Evolutionary conservation across 768 basidiomycete species (phyloP).

Genomic region (Hericium rajendrae): DNA sequence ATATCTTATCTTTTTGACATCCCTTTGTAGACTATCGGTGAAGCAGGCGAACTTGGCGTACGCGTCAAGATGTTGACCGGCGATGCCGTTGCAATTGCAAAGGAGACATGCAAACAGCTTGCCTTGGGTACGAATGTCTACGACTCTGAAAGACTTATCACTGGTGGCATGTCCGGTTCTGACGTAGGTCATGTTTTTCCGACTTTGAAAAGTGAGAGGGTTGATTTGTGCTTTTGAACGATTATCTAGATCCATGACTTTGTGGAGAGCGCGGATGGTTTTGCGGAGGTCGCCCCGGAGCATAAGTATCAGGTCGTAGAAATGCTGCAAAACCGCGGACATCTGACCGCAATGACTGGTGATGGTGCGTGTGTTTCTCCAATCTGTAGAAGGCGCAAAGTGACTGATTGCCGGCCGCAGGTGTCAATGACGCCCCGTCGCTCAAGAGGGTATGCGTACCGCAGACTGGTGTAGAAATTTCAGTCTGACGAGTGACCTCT

Average conservation of each 20-base stretch:
- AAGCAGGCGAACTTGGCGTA: slow-evolving; percentile 34
- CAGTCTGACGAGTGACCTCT: slow-evolving; percentile 6
- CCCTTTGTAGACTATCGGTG: slow-evolving; percentile 27
- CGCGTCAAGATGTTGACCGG: slow-evolving; percentile 44
- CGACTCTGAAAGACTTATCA: slow-evolving; percentile 35
- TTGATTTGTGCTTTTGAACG: not conserved
- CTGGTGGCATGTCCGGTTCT: slow-evolving; percentile 32
- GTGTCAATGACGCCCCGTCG: slow-evolving; percentile 25
- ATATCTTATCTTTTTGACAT: not conserved
- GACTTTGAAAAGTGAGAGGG: not conserved
- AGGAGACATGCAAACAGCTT: slow-evolving; percentile 37
- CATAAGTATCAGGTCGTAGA: slow-evolving; percentile 29
- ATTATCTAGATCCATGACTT: slow-evolving; percentile 27
- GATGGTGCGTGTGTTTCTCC: slow-evolving; percentile 18
- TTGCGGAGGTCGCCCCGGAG: slow-evolving; percentile 42
- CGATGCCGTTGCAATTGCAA: slow-evolving; percentile 40
- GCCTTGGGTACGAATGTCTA: slow-evolving; percentile 36
- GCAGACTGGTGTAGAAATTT: slow-evolving; percentile 5
- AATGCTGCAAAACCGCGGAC: slow-evolving; percentile 30
- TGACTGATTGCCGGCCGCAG: slow-evolving; percentile 3
- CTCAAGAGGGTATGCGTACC: slow-evolving; percentile 20
- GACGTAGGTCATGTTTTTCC: slow-evolving; percentile 13
- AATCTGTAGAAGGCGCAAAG: not conserved
- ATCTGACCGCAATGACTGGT: slow-evolving; percentile 36
- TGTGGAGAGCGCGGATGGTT: slow-evolving; percentile 40